Conservation (phyloP, 169 alveolate species). For the Plasmodium knowlesi region DNA sequence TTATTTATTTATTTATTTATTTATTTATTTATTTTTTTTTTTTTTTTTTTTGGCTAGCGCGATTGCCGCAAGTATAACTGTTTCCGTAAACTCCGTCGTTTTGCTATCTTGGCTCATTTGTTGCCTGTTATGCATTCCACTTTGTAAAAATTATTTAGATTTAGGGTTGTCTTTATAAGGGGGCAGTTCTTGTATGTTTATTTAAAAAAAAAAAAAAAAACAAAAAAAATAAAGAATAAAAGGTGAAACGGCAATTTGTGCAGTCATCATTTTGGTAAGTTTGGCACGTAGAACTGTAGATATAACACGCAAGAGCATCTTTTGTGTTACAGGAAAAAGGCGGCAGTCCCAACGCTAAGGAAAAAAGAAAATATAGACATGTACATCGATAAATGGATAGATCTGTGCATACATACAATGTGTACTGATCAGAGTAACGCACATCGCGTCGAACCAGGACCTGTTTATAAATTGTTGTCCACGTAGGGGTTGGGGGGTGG, state of each 20-base stretch:
- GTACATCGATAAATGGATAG: not conserved
- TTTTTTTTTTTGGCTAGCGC: not conserved
- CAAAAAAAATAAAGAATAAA: not conserved
- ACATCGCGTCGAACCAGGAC: not conserved
- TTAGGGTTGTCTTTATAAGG: not conserved
- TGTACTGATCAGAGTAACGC: not conserved
- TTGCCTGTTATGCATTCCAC: not conserved
- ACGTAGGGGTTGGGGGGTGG: constrained; percentile 39
- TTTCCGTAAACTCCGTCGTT: not conserved
- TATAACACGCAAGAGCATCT: not conserved
- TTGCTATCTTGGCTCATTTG: not conserved
- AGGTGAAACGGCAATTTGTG: not conserved
- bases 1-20: no score
- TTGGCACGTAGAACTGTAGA: not conserved
- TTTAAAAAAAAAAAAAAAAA: not conserved
- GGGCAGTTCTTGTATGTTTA: not conserved
- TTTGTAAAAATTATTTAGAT: constrained; percentile 34
- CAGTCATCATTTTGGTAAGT: not conserved
- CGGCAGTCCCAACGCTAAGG: no score
- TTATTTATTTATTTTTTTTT: no score
- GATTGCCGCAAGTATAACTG: not conserved
- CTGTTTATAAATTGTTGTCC: constrained; percentile 25
- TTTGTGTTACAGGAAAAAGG: not conserved
- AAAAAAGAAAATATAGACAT: not conserved
- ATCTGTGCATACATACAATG: not conserved